Conservation (phyloP, 2,329 filamentous ascomycete species). For the Phoma sp. region DNA sequence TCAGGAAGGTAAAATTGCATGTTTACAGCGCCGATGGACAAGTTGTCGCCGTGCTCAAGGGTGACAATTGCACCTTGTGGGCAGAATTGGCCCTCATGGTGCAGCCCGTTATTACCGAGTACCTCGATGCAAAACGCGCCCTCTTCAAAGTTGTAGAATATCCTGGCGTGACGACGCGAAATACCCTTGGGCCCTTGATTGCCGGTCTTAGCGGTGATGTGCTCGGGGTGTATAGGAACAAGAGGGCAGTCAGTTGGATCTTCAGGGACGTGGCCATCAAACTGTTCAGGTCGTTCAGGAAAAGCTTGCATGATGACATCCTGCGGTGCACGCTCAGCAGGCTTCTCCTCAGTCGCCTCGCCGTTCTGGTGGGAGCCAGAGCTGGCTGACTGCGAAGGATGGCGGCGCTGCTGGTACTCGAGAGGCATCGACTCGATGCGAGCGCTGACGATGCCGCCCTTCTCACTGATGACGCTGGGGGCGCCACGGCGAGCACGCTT, state of each 20-base stretch:
- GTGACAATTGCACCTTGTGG: conserved; percentile 41
- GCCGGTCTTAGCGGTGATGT: conserved; percentile 47
- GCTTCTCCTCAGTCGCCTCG: conserved; percentile 38
- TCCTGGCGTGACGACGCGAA: conserved; percentile 75
- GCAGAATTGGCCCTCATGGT: conserved; percentile 45
- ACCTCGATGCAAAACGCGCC: conserved; percentile 70
- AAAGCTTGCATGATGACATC: conserved; percentile 46
- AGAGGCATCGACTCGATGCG: conserved; percentile 41
- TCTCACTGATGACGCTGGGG: conserved; percentile 69
- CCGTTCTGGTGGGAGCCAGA: conserved; percentile 53
- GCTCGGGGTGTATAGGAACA: conserved; percentile 73
- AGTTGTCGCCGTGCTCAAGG: conserved; percentile 68
- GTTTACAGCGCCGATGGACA: conserved; percentile 74
- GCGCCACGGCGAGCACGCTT: conserved; percentile 60
- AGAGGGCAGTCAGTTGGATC: conserved; percentile 67
- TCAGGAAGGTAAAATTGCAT: conserved; percentile 72
- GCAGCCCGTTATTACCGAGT: conserved; percentile 70
- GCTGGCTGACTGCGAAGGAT: conserved; percentile 58
- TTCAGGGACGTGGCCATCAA: conserved; percentile 64
- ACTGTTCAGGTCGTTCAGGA: conserved; percentile 53
- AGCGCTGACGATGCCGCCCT: conserved; percentile 67
- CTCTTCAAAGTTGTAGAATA: conserved; percentile 69
- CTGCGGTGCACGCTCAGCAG: conserved; percentile 41
- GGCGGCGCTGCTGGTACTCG: conserved; percentile 45
- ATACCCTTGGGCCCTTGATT: conserved; percentile 73